phyloP scores from a whole-genome alignment of 2,329 filamentous ascomycete genomes.

The Stylonectria norvegica region DNA sequence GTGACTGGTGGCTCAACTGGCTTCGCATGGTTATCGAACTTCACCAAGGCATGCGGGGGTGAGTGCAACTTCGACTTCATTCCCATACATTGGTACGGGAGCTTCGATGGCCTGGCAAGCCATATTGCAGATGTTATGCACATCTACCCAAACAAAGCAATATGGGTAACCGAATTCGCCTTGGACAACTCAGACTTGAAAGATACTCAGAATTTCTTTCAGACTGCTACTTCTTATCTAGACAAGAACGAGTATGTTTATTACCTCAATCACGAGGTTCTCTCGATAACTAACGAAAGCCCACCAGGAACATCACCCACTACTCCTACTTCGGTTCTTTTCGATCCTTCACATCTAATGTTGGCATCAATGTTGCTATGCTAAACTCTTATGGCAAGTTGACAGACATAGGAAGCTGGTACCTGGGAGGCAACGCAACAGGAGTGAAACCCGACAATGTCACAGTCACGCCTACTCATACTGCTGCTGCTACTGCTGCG shows the following conservation, averaged over 20 bases:
- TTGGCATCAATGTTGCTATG: conserved; percentile 65
- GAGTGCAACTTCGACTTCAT: conserved; percentile 53
- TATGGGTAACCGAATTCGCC: conserved; percentile 73
- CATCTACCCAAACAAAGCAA: conserved; percentile 51
- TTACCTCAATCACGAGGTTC: too few relatives aligned
- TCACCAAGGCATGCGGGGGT: background rate
- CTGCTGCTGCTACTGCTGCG: background rate
- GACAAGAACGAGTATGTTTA: conserved; percentile 42
- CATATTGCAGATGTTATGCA: conserved; percentile 49
- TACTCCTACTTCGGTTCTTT: conserved; percentile 71
- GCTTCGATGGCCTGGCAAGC: conserved; percentile 60
- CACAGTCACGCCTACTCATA: background rate
- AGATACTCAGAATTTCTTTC: conserved; percentile 60
- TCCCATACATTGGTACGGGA: conserved; percentile 58
- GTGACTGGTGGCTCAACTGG: background rate
- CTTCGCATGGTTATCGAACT: background rate
- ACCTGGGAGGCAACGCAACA: conserved; percentile 52
- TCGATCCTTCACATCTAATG: conserved; percentile 62
- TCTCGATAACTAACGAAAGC: background rate
- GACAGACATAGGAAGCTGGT: conserved; percentile 69
- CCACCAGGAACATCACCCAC: conserved; percentile 42
- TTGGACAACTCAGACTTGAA: conserved; percentile 48
- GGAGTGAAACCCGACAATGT: conserved; percentile 33
- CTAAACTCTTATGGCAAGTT: conserved; percentile 60
- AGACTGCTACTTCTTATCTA: conserved; percentile 57